phyloP scores from a whole-genome alignment of 306 rosid genomes.

The Vicia sativa region DNA sequence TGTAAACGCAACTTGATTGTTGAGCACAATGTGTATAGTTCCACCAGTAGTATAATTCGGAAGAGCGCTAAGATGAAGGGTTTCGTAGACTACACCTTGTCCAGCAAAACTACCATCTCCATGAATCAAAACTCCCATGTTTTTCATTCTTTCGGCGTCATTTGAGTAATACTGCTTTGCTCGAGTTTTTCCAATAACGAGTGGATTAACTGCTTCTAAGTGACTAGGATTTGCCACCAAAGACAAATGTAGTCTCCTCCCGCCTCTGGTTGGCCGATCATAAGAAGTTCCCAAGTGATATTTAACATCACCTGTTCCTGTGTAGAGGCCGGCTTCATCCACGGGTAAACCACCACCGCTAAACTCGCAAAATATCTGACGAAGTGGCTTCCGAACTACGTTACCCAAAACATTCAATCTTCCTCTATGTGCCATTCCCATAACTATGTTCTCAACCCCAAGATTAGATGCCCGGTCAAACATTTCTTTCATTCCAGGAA shows the following conservation, averaged over 20 bases:
- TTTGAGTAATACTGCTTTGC: slow-evolving; percentile 85
- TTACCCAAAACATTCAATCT: slow-evolving; percentile 93
- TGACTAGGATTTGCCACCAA: slow-evolving; percentile 95
- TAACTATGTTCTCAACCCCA: slow-evolving; percentile 91
- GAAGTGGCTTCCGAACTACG: slow-evolving; percentile 88
- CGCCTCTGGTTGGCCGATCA: slow-evolving; percentile 95
- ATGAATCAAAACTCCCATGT: slow-evolving; percentile 85
- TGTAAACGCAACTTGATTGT: slow-evolving; percentile 94
- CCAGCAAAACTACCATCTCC: slow-evolving; percentile 99
- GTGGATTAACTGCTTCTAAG: slow-evolving; percentile 93
- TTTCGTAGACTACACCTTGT: slow-evolving; percentile 95
- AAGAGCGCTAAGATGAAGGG: slow-evolving; percentile 94
- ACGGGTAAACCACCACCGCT: slow-evolving; percentile 86
- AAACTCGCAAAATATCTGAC: slow-evolving; percentile 87
- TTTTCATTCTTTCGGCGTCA: slow-evolving; percentile 71
- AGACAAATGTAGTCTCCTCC: slow-evolving; percentile 84
- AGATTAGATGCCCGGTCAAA: slow-evolving; percentile 84
- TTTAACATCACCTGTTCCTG: slow-evolving; percentile 99
- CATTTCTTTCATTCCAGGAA: slow-evolving; percentile 98
- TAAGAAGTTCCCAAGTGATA: slow-evolving; percentile 94
- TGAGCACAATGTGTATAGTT: slow-evolving; percentile 84
- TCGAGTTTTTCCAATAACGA: slow-evolving; percentile 87
- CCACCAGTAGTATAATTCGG: slow-evolving; percentile 95
- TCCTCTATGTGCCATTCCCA: slow-evolving; percentile 94
- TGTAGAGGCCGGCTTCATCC: slow-evolving; percentile 82